Base-by-base conservation (phyloP, 148 eudicot genomes). In the Vaccinium darrowii region DNA sequence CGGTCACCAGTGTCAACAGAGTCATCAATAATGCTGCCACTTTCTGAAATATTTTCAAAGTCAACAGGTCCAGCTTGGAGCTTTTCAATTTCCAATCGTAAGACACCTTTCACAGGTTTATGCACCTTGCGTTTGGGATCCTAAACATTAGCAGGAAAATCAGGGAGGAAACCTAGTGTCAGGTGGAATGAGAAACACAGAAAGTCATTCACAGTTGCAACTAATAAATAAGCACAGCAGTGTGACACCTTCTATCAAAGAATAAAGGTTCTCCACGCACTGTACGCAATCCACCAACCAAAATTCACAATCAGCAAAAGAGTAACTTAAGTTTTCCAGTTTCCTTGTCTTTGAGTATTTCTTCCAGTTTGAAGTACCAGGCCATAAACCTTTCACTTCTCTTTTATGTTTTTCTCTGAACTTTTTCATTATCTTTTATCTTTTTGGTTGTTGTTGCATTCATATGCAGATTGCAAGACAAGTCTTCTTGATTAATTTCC, bases 121-220 rank as follows among this genome's bases (percentile, higher is more conserved):
- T 97, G 99, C 83, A 94, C 89, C 92, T 97, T 97, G 78, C 97
- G 92, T 89, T 97, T 97, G 69, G 99, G 99, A 90, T 97, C 99
- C 99, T 97, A 49, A 76, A 74, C 76, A 84, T 75, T 63, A 3
- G 76, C 67, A 67, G 54, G 60, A 78, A 19, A 43, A 18, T 47
- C 79, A 49, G 23, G 19, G 18, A 51, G 43, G 25, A 63, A 63
- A 80, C 39, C 8, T 60, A 60, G 27, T 27, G 78, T 69, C 71
- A 18, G 50, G 43, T 51, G 15, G 49, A 71, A 82, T 51, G 50
- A 83, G 51, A 73, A 83, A 72, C 33, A 54, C 7, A 21, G 67
- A 27, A 51, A 9, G 63, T 54, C 67, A 54, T 54, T 69, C 25
- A 47, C 25, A 65, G 56, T 18, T 81, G 36, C 43, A 82, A 82